Evolutionary conservation across 2,329 filamentous ascomycete genomes (phyloP).

Genomic region (Fusarium sororula): DNA sequence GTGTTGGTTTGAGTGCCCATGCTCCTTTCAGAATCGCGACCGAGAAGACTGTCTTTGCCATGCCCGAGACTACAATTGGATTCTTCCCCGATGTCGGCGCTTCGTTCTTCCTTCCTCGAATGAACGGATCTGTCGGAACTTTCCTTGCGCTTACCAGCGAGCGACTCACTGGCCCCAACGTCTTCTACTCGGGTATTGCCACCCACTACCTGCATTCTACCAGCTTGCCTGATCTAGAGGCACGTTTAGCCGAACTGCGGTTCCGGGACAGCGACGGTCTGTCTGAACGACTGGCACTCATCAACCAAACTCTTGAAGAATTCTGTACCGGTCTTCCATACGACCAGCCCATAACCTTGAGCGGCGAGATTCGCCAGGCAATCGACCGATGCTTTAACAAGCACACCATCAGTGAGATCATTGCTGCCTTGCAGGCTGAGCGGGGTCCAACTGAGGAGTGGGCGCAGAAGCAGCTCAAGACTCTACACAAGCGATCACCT

Average conservation of each 20-base stretch:
- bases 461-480: slow-evolving; percentile 80
- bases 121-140: slow-evolving; percentile 87
- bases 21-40: slow-evolving; percentile 97
- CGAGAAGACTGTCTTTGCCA: slow-evolving; percentile 93
- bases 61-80: slow-evolving; percentile 98
- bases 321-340: slow-evolving; percentile 87
- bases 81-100: slow-evolving; percentile 99
- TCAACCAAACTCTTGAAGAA: slow-evolving; percentile 91
- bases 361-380: slow-evolving; percentile 75
- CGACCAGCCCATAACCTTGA: slow-evolving; percentile 72
- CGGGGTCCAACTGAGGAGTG: slow-evolving; percentile 69
- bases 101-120: slow-evolving; percentile 91
- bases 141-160: slow-evolving; percentile 95
- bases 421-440: slow-evolving; percentile 70
- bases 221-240: slow-evolving; percentile 80
- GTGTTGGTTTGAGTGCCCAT: slow-evolving; percentile 92
- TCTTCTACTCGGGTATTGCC: slow-evolving; percentile 89
- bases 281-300: slow-evolving; percentile 70
- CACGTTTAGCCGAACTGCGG: slow-evolving; percentile 85
- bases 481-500: slow-evolving; percentile 81
- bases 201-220: slow-evolving; percentile 97
- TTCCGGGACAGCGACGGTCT: slow-evolving; percentile 81
- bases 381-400: slow-evolving; percentile 86
- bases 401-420: slow-evolving; percentile 73
- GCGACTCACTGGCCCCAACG: slow-evolving; percentile 81